Evolutionary conservation across 345 rosid species (phyloP), one percentile per base, ranked within the genome.

Genomic region (Cardamine chenopodiifolia): DNA sequence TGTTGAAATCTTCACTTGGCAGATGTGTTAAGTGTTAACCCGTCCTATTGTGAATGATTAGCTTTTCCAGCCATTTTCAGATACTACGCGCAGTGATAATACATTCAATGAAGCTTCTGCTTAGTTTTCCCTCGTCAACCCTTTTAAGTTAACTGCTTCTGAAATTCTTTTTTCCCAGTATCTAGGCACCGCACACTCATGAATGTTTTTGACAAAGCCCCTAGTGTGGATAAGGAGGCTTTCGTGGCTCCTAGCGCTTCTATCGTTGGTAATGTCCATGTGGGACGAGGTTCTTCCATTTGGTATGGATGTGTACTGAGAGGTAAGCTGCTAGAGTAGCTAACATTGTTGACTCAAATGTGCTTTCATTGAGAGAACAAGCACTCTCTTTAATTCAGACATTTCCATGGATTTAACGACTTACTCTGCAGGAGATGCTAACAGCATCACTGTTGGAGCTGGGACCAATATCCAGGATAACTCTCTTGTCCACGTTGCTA

Each of bases 221-320:
- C 96, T 9, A 70, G 15, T 44, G 87, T 93, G 61, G 91, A 88
- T 76, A 91, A 90, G 80, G 91, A 78, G 13, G 92, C 84, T 25
- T 93, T 93, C 72, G 90, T 93, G 57, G 98, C 97, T 34, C 98
- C 98, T 4, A 86, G 92, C 59, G 96, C 98, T 12, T 93, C 96
- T 25, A 47, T 91, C 72, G 78, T 80, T 64, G 98, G 98, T 52
- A 86, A 89, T 78, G 91, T 90, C 64, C 88, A 73, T 60, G 83
- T 90, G 12, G 95, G 97, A 44, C 79, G 85, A 40, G 89, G 86
- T 70, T 90, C 98, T 45, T 93, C 98, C 71, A 83, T 93, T 65
- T 90, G 97, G 98, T 93, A 93, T 83, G 97, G 97, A n/a, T 89
- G 93, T 78, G 97, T 93, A 62, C 74, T 93, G 72, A 87, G 97